These are phyloP conservation scores for Colletotrichum liaoningense DNA, from an alignment of 2,329 filamentous ascomycete species.

Conservation along the genomic window DNA sequence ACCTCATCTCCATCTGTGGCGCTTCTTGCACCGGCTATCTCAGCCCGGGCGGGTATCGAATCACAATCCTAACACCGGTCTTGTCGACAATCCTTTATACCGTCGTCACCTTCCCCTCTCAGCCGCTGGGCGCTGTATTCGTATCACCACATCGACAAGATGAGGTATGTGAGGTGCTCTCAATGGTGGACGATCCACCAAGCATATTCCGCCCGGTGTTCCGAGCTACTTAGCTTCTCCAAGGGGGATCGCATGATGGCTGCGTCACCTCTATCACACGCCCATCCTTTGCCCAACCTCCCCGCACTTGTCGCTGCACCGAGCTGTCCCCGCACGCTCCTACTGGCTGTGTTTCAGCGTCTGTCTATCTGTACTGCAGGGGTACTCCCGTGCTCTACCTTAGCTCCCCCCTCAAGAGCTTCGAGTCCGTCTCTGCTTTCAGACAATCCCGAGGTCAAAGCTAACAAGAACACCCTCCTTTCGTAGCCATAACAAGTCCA, in stretches of 20 bases:
- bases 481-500: slow-evolving; percentile 7
- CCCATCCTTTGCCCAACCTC: slow-evolving; percentile 31
- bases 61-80: not conserved
- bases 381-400: slow-evolving; percentile 36
- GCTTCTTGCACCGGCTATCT: not conserved
- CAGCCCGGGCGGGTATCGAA: not conserved
- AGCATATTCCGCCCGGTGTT: slow-evolving; percentile 2
- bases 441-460: slow-evolving; percentile 21
- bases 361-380: slow-evolving; percentile 23
- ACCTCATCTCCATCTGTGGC: not conserved
- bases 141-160: slow-evolving; percentile 20
- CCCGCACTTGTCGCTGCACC: slow-evolving; percentile 32
- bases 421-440: slow-evolving; percentile 30
- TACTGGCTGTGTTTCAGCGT: slow-evolving; percentile 31
- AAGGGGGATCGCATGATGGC: slow-evolving; percentile 34
- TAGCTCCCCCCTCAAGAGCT: slow-evolving; percentile 32
- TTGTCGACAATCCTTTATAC: not conserved
- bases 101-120: slow-evolving; percentile 15
- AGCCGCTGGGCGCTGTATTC: slow-evolving; percentile 1
- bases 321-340: slow-evolving; percentile 31
- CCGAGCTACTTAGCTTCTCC: slow-evolving; percentile 9
- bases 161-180: slow-evolving; percentile 28
- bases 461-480: slow-evolving; percentile 19
- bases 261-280: slow-evolving; percentile 32
- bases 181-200: slow-evolving; percentile 7